phyloP scores from a whole-genome alignment of 2,329 filamentous ascomycete species.

The Tolypocladium tropicale region DNA sequence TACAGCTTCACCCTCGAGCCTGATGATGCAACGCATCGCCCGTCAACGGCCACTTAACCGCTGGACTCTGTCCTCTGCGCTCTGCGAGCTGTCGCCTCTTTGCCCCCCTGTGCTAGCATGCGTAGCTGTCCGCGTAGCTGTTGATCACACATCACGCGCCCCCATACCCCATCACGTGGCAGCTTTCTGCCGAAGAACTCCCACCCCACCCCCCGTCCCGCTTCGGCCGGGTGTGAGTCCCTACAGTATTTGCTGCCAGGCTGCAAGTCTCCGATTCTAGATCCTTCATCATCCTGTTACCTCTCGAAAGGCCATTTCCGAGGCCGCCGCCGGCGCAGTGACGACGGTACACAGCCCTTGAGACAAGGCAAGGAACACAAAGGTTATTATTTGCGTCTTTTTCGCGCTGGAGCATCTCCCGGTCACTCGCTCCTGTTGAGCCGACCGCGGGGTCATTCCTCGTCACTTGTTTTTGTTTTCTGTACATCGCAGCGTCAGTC shows the following conservation, averaged over 20 bases:
- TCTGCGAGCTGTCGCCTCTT: neutral
- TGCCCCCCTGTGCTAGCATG: neutral
- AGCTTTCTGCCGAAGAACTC: neutral
- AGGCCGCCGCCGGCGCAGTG: neutral
- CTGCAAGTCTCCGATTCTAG: neutral
- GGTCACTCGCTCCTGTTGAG: neutral
- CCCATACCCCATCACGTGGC: no score
- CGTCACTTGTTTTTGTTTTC: neutral
- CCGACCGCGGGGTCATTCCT: constrained; percentile 3
- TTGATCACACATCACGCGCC: no score
- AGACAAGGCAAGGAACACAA: neutral
- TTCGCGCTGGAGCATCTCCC: neutral
- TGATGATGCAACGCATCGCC: neutral
- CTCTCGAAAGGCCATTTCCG: neutral
- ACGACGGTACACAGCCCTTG: neutral
- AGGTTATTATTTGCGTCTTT: neutral
- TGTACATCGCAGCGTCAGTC: neutral
- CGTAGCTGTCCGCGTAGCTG: neutral
- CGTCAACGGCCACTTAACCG: neutral
- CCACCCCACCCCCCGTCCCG: neutral
- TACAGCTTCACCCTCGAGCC: neutral
- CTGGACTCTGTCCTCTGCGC: neutral
- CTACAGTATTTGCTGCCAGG: neutral
- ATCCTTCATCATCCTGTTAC: neutral
- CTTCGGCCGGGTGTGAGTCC: neutral